Conservation (phyloP, 495 filamentous ascomycete species). For the Trichoderma virens region DNA sequence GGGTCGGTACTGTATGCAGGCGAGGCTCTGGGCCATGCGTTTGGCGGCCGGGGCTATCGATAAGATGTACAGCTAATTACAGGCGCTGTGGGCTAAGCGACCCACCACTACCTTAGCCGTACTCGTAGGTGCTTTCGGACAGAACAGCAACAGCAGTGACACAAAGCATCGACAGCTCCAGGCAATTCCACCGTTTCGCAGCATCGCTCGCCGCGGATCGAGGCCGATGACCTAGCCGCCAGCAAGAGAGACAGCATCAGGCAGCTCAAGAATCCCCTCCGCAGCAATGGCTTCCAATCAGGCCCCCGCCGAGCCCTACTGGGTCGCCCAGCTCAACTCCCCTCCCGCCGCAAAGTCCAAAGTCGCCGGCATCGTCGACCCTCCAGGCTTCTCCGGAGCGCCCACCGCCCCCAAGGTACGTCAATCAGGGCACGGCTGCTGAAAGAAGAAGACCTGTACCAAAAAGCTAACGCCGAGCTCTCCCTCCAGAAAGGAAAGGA, state of each 20-base stretch:
- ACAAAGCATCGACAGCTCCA: too few species aligned
- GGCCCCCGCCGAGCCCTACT: slow-evolving; percentile 48
- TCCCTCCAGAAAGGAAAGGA: slow-evolving; percentile 33
- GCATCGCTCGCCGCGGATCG: too few species aligned
- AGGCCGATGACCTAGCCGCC: too few species aligned
- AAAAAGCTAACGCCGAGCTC: background rate
- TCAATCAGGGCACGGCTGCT: background rate
- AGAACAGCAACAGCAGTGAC: too few species aligned
- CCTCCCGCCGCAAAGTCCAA: slow-evolving; percentile 53
- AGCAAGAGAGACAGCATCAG: too few species aligned
- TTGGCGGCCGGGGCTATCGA: background rate
- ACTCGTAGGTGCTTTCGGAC: too few species aligned
- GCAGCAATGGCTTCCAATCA: background rate
- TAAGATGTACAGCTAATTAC: background rate
- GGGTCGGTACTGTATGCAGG: slow-evolving; percentile 2
- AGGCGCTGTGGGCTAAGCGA: background rate
- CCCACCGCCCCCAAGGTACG: slow-evolving; percentile 46
- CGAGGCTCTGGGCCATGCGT: background rate
- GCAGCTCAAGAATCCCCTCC: background rate
- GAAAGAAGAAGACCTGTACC: background rate
- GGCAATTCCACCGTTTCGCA: too few species aligned
- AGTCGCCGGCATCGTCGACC: slow-evolving; percentile 63
- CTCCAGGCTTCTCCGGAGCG: slow-evolving; percentile 70
- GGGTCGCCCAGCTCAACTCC: slow-evolving; percentile 69
- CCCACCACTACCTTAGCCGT: background rate